Base-by-base conservation (phyloP, 176 grass and related monocot genomes). In the Aegilops bicornis region DNA sequence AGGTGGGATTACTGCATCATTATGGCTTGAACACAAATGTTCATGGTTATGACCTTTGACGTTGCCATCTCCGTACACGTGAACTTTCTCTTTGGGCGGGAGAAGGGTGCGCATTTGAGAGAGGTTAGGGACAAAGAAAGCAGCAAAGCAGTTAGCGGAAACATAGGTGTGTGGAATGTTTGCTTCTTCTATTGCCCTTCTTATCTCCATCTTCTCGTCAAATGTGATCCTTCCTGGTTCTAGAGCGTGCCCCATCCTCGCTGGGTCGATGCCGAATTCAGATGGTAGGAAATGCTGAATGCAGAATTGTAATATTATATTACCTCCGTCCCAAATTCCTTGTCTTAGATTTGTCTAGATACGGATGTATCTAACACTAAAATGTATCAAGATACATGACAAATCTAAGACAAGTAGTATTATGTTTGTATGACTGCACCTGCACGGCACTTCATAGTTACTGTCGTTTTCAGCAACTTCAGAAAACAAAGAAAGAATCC, bases 251-350 rank as follows among this genome's bases (percentile, higher is more conserved):
- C 5, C 74, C 95, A 97, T 92, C 19, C 81, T 85, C 0, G 85
- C 73, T 6, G 89, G 89, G 69, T 97, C 95, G 35, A 84, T 61
- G 6, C 95, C 95, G 3, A 89, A 97, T 56, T 97, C 90, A 0
- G 95, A 97, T 6, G 92, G 95, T 29, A 94, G 19, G 69, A 87
- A 97, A 19, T 86, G 82, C 92, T 94, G 88, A 25, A 64, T 12
- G 23, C 32, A 15, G 3, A 36, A 23, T 76, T 31, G 0, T 54
- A 31, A n/a, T 10, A 10, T 64, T 23, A 30, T 47, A 47, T 14
- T 47, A 47, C 12, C 3, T 47, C 0, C 43, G 3, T 47, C 43
- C 43, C 1, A 13, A 14, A 47, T 14, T 47, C 0, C 3, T 43
- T 12, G 40, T 43, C 40, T 43, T 43, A 43, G 10, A 43, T 43